Conservation (phyloP, 2,329 filamentous ascomycete genomes). For the Curvularia verruculosa region DNA sequence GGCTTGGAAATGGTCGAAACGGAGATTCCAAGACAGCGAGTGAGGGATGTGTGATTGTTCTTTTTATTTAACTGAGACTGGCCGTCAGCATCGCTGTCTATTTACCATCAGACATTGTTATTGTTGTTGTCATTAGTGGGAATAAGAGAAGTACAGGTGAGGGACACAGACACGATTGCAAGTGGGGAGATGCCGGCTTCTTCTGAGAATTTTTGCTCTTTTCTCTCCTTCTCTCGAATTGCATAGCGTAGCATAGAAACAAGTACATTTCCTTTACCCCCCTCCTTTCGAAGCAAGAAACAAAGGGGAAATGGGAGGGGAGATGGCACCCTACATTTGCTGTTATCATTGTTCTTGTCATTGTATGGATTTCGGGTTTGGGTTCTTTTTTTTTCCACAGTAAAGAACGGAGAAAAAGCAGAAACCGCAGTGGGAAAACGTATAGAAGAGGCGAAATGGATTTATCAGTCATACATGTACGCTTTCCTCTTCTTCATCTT, state of each 20-base stretch:
- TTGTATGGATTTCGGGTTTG: no score
- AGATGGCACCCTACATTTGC: no score
- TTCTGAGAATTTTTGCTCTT: neutral
- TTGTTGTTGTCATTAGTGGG: neutral
- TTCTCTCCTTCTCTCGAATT: neutral
- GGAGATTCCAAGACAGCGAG: constrained; percentile 50
- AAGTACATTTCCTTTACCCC: neutral
- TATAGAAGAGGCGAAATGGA: neutral
- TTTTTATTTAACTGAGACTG: no score
- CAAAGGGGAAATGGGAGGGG: neutral
- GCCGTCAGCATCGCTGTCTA: no score
- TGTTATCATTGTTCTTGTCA: neutral
- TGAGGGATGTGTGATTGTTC: constrained; percentile 30
- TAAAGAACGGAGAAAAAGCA: neutral
- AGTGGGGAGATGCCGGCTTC: neutral
- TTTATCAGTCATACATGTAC: neutral
- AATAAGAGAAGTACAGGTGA: neutral
- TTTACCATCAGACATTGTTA: neutral
- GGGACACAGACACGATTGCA: no score
- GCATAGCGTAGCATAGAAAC: constrained; percentile 9
- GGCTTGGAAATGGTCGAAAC: constrained; percentile 89
- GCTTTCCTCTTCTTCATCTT: no score
- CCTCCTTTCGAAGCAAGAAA: neutral
- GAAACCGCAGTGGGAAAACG: neutral
- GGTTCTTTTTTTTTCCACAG: no score